Base-by-base conservation (phyloP, 176 grass and related monocot species). In the Hyparrhenia diplandra region DNA sequence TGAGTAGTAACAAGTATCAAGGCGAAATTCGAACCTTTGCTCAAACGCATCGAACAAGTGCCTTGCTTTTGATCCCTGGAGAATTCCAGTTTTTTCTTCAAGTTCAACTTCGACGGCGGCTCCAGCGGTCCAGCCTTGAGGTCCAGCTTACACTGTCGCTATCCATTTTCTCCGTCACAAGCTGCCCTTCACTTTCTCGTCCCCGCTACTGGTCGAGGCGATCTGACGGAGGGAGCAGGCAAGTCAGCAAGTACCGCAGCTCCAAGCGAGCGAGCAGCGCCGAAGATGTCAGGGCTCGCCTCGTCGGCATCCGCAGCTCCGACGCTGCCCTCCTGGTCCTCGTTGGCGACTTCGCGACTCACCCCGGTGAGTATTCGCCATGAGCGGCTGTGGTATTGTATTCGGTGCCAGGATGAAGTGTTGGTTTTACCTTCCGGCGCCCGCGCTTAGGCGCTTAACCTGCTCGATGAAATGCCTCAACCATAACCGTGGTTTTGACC, bases 341-440 rank as follows among this genome's bases (percentile, higher is more conserved):
- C 69, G 17, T 11, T 67, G 69, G 29, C 41, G 76, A 64, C 64
- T n/a, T 41, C 42, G 57, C 78, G 42, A 55, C 72, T 85, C 66
- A 27, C 27, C 21, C 76, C 46, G 71, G 87, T 85, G 87, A 85
- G 87, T 67, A 28, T 40, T 55, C 67, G 43, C 24, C 64, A n/a
- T 21, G 64, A 36, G 63, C 54, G 32, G 40, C 70, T 23, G 24
- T 32, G 47, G 67, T 49, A 31, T 5, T 18, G 41, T 66, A 46
- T 51, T 36, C 20, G 10, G 36, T 23, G 46, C 67, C 17, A 8
- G 20, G 20, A 41, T 11, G 9, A 13, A 37, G 10, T 16, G 21
- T 2, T 0, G 12, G 5, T 20, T 4, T 35, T 18, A 2, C 27
- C 43, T 46, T 58, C 12, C 43, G 11, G 8, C 6, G 64, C 27